Percentiles rank a stretch among this genome's conserved stretches.
Evolutionary conservation across 345 rosid genomes (phyloP).

Genomic region (Passiflora organensis): DNA sequence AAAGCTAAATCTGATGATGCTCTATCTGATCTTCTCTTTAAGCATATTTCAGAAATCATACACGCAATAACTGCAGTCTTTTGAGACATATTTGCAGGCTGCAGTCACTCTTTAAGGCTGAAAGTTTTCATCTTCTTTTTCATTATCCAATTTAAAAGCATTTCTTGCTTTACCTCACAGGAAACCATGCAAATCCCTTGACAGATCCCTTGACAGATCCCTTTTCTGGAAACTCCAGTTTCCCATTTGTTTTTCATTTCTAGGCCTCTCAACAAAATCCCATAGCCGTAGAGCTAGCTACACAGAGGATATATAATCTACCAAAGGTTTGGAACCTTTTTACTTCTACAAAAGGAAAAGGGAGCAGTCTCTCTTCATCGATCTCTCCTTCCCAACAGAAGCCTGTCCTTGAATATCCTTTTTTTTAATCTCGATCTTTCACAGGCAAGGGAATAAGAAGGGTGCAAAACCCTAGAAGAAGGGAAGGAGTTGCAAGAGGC

Average conservation of each 20-base stretch:
- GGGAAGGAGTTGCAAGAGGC: background rate
- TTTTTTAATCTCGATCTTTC: too few species aligned
- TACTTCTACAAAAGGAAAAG: background rate
- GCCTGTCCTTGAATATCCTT: too few species aligned
- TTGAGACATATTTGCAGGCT: slow-evolving; percentile 15
- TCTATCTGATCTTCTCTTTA: slow-evolving; percentile 35
- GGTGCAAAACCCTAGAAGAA: background rate
- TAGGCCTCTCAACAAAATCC: too few species aligned
- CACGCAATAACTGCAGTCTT: slow-evolving; percentile 17
- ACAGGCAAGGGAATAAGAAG: too few species aligned
- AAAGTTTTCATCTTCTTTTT: too few species aligned
- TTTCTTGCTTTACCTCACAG: too few species aligned
- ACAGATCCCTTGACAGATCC: too few species aligned
- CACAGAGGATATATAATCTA: background rate
- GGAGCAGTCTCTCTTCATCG: background rate
- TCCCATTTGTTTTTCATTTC: too few species aligned
- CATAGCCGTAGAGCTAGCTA: background rate
- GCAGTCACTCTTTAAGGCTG: slow-evolving; percentile 4
- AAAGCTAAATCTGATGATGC: slow-evolving; percentile 31
- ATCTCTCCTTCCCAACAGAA: too few species aligned
- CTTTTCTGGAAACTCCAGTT: slow-evolving; percentile 1
- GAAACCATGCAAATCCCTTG: slow-evolving; percentile 18
- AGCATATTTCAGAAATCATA: slow-evolving; percentile 17
- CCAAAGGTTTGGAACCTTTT: background rate
- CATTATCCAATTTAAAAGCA: too few species aligned